These are phyloP conservation scores for Bruguiera parviflora DNA, from an alignment of 345 rosid species.

Conservation along the genomic window DNA sequence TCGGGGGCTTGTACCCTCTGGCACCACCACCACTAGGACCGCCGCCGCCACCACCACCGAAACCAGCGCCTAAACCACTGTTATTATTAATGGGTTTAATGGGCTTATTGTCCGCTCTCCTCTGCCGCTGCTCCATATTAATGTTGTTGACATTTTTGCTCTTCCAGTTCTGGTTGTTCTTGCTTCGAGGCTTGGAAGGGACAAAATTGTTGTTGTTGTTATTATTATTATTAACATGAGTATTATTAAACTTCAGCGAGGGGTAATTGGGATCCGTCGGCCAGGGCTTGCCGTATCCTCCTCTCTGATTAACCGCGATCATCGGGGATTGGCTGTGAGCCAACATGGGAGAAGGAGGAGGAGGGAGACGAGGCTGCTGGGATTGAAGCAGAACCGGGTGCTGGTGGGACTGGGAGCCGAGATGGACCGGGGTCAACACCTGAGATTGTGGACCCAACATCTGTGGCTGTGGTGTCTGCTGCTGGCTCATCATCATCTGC, in stretches of 20 bases:
- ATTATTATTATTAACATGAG: not conserved
- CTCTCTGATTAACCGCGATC: slow-evolving; percentile 51
- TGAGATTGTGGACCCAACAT: slow-evolving; percentile 43
- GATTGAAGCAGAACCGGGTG: slow-evolving; percentile 37
- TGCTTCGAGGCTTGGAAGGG: slow-evolving; percentile 27
- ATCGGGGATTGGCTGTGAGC: slow-evolving; percentile 32
- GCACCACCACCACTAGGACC: slow-evolving; percentile 7
- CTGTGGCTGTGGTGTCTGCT: slow-evolving; percentile 32
- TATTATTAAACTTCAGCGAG: slow-evolving; percentile 21
- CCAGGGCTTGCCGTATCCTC: slow-evolving; percentile 34
- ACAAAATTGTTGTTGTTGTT: slow-evolving; percentile 12
- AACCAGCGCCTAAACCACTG: slow-evolving; percentile 17
- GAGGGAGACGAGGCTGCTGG: slow-evolving; percentile 40
- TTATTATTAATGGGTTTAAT: slow-evolving; percentile 26
- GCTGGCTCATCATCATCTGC: slow-evolving; percentile 8
- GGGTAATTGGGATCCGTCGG: slow-evolving; percentile 21
- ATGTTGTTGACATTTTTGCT: slow-evolving; percentile 50
- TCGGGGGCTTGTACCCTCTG: slow-evolving; percentile 75
- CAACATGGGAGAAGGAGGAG: slow-evolving; percentile 24
- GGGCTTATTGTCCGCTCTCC: slow-evolving; percentile 38
- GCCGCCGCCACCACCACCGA: not conserved
- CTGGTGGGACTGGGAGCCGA: slow-evolving; percentile 39
- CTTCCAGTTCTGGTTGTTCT: slow-evolving; percentile 58
- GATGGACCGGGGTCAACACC: slow-evolving; percentile 41
- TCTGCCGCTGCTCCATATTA: slow-evolving; percentile 26